A percentile compares a stretch with the other conserved stretches of the same genome.
phyloP scores from a whole-genome alignment of 139 green algal genomes.

The Chlamydomonas applanata region DNA sequence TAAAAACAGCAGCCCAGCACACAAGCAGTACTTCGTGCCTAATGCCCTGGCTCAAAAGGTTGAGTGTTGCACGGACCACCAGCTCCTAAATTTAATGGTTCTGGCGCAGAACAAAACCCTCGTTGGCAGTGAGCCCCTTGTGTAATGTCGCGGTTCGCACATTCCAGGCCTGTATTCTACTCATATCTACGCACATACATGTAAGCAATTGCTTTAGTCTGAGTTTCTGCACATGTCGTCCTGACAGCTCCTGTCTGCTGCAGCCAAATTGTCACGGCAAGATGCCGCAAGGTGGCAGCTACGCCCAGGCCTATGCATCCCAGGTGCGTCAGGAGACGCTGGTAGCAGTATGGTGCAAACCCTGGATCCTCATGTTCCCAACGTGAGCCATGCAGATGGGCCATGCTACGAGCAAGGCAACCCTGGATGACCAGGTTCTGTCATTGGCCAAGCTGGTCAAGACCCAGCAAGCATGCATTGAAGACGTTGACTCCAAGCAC shows the following conservation, averaged over 20 bases:
- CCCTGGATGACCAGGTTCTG: constrained; percentile 8
- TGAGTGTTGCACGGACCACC: too few species aligned
- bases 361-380: too few species aligned
- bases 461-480: constrained; percentile 22
- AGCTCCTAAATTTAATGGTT: too few species aligned
- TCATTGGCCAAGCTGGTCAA: constrained; percentile 28
- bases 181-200: too few species aligned
- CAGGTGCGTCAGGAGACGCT: too few species aligned
- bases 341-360: too few species aligned
- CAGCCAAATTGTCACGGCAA: too few species aligned
- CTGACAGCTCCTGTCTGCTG: neutral
- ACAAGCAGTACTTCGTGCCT: neutral
- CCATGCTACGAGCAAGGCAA: neutral
- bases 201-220: neutral
- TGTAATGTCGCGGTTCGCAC: too few species aligned
- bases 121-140: too few species aligned
- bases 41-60: neutral
- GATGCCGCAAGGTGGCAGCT: neutral
- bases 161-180: too few species aligned
- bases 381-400: too few species aligned
- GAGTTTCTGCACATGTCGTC: neutral
- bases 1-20: neutral
- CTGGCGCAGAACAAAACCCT: too few species aligned
- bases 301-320: neutral
- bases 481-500: constrained; percentile 14